phyloP scores from a whole-genome alignment of 257 asterid genomes.

The Schizonepeta tenuifolia region DNA sequence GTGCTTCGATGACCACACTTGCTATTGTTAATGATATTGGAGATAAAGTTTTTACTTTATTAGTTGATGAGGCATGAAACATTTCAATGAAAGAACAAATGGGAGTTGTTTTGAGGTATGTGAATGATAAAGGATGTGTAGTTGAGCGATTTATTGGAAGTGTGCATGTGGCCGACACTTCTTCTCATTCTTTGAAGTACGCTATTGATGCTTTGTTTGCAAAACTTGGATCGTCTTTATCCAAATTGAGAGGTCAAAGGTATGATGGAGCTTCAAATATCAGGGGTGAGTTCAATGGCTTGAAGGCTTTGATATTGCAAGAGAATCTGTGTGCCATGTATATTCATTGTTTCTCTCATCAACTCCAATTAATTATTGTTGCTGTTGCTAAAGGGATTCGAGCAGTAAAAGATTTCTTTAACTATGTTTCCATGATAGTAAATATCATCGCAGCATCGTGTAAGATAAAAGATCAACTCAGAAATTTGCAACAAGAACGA shows the following conservation, averaged over 20 bases:
- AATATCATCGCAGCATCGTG: too few relatives aligned
- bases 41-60: background rate
- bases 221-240: background rate
- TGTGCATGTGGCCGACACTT: background rate
- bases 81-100: background rate
- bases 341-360: background rate
- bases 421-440: too few relatives aligned
- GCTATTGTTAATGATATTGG: too few relatives aligned
- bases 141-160: background rate
- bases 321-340: background rate
- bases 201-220: background rate
- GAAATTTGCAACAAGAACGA: too few relatives aligned
- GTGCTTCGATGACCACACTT: background rate
- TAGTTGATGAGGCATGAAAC: background rate
- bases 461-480: too few relatives aligned
- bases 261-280: conserved; percentile 10
- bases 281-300: too few relatives aligned
- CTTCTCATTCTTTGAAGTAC: background rate
- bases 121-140: background rate
- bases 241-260: background rate
- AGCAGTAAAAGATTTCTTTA: too few relatives aligned
- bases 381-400: too few relatives aligned
- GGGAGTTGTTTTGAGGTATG: background rate
- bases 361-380: background rate
- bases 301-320: background rate